These are phyloP conservation scores for Metarhizium album DNA, from an alignment of 2,329 filamentous ascomycete genomes.

Conservation along the genomic window DNA sequence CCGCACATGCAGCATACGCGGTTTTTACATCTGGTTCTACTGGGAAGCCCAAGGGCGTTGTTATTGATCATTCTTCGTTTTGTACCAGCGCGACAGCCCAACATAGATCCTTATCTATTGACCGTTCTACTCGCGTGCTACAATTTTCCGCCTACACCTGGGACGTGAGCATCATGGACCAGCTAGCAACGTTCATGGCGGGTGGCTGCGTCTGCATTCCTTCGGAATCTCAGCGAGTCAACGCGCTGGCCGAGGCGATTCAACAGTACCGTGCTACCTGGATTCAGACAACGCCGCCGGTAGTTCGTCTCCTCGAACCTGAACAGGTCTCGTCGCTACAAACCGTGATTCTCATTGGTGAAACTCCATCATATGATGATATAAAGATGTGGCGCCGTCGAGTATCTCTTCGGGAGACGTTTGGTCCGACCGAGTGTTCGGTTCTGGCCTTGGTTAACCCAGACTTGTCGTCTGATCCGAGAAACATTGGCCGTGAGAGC, in stretches of 20 bases:
- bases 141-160: not conserved
- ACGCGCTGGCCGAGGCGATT: not conserved
- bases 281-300: not conserved
- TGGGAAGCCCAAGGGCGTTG: conserved; percentile 3
- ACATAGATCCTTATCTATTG: not conserved
- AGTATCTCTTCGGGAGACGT: conserved; percentile 3
- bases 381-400: conserved; percentile 2
- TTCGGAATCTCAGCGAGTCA: not conserved
- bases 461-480: not conserved
- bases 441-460: conserved; percentile 2
- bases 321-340: not conserved
- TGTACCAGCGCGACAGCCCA: not conserved
- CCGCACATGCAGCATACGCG: not conserved
- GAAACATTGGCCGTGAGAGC: conserved; percentile 19
- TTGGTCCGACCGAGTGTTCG: conserved; percentile 7
- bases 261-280: not conserved
- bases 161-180: not conserved
- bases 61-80: not conserved
- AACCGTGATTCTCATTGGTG: not conserved
- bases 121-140: not conserved
- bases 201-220: not conserved
- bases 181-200: not conserved
- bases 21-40: conserved; percentile 1
- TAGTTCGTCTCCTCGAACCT: not conserved
- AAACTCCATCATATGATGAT: not conserved